Evolutionary conservation across 495 filamentous ascomycete genomes (phyloP), one percentile per base, ranked within the genome.

Genomic region (Penicillium subrubescens): DNA sequence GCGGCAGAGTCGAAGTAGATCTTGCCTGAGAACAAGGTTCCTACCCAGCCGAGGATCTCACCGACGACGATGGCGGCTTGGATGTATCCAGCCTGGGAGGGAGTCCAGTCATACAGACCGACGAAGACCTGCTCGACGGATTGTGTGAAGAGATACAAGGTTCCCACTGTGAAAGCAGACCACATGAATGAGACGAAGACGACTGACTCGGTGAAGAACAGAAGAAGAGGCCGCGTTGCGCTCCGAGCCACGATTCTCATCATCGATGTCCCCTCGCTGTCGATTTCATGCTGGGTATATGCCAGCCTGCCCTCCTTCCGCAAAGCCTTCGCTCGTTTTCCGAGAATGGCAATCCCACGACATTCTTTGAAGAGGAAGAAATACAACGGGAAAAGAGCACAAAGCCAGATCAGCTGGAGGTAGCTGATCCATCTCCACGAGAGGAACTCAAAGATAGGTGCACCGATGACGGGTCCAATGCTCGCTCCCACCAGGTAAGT

Each of bases 191-290:
- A 79, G 46, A 79, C 72, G 37, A 85, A 81, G 5, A 87, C 79
- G 8, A 88, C 85, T 0, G 76, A 75, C 67, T 87, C 85, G 21
- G 83, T 87, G 63, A 72, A 76, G 21, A 87, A 78, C 51, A 88
- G 67, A 29, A 76, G 58, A 6, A 80, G 25, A 10, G 84, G 84
- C 1, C 82, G 75, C 21, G 69, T 60, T 11, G 79, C 69, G 53
- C 73, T 75, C 17, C 66, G 67, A 25, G 44, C 58, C 21, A 79
- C 56, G 10, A 75, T 64, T 23, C 59, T 54, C 43, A 64, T 15
- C 46, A 72, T 59, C 25, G 69, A 69, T 19, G 63, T 67, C 6
- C 64, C 69, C 31, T 70, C 65, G 31, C 60, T 66, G 39, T 80
- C 65, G 21, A 79, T 72, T 43, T 83, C 77, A n/a, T 76, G 70